Conservation (phyloP, 2,329 filamentous ascomycete species). For the Cladobotryum mycophilum region DNA sequence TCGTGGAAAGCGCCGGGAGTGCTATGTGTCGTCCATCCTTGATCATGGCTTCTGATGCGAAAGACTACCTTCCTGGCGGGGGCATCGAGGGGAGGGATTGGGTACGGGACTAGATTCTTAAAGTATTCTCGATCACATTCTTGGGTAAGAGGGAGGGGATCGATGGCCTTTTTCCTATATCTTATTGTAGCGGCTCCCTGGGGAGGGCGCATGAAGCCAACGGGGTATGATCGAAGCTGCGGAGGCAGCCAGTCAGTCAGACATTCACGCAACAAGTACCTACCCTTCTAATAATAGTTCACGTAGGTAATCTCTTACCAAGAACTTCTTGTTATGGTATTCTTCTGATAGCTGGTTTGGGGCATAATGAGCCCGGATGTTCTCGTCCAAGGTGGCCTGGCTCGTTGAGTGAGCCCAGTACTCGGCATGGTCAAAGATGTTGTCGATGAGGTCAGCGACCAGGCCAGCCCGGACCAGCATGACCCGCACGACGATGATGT, state of each 20-base stretch:
- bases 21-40: constrained; percentile 44
- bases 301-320: constrained; percentile 2
- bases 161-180: not conserved
- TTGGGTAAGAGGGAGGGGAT: not conserved
- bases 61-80: constrained; percentile 60
- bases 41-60: constrained; percentile 50
- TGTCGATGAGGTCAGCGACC: constrained; percentile 50
- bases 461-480: constrained; percentile 40
- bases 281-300: too few relatives aligned
- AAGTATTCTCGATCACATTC: constrained; percentile 22
- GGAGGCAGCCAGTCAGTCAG: not conserved
- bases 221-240: constrained; percentile 7
- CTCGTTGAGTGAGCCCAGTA: constrained; percentile 52
- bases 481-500: constrained; percentile 44
- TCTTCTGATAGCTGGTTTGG: not conserved
- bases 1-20: constrained; percentile 19
- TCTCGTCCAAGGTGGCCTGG: constrained; percentile 18
- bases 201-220: constrained; percentile 1
- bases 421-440: constrained; percentile 53
- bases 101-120: constrained; percentile 29
- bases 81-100: constrained; percentile 33
- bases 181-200: too few relatives aligned
- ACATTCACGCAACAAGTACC: too few relatives aligned
- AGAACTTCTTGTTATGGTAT: not conserved
- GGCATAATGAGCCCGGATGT: not conserved